phyloP scores from a whole-genome alignment of 177 flowering plant genomes.

The Vitis hybrid region DNA sequence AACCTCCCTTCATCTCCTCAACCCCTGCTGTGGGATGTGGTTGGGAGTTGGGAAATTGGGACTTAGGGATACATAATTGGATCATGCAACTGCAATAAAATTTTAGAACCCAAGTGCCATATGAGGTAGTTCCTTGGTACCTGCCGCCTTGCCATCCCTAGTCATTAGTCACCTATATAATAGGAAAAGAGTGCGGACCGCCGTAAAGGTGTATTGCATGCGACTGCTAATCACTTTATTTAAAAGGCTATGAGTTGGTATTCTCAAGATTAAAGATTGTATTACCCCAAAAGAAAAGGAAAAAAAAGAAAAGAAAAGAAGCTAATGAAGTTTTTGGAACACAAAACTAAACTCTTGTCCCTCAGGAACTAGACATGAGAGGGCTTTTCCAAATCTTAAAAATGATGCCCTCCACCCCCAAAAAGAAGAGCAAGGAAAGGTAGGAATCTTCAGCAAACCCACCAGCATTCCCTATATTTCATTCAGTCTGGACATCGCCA shows the following conservation, averaged over 20 bases:
- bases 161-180: neutral
- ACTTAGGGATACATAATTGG: neutral
- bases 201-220: conserved; percentile 16
- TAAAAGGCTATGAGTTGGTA: neutral
- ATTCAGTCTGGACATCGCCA: neutral
- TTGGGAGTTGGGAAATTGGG: too few relatives aligned
- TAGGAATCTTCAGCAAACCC: conserved; percentile 12
- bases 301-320: neutral
- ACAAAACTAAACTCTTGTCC: conserved; percentile 22
- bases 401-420: conserved; percentile 20
- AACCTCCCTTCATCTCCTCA: too few relatives aligned
- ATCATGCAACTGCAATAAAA: too few relatives aligned
- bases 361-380: conserved; percentile 30
- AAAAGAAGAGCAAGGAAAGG: neutral
- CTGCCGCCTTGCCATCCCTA: neutral
- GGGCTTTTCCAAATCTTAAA: conserved; percentile 16
- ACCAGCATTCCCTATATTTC: neutral
- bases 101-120: too few relatives aligned
- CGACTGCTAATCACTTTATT: conserved; percentile 4
- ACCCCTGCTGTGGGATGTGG: too few relatives aligned
- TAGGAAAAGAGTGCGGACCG: conserved; percentile 9
- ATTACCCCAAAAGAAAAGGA: neutral
- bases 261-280: conserved; percentile 14
- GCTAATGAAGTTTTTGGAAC: conserved; percentile 14
- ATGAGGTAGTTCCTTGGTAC: neutral